Base-by-base conservation (phyloP, 768 basidiomycete species). In the Lactarius trivialis region DNA sequence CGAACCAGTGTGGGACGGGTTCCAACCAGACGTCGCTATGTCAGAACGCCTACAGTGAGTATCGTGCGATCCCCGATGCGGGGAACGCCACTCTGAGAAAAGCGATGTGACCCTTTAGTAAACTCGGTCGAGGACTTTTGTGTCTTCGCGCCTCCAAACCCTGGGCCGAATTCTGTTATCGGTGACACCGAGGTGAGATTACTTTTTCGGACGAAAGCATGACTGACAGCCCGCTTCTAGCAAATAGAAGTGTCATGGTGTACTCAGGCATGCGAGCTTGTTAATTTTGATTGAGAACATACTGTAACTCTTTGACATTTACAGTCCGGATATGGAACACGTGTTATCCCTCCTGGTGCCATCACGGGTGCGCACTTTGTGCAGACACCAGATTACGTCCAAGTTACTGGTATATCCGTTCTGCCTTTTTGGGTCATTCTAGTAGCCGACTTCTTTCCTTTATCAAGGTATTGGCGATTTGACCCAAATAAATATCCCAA, bases 301-400 rank as follows among this genome's bases (percentile, higher is more conserved):
- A n/a, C n/a, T n/a, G n/a, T n/a, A 21, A 15, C 54, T 60, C 39
- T 55, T 45, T 14, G 34, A 39, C 32, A 6, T 39, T 34, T 32
- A 51, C 60, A 86, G 84, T 71, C 74, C 65, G 82, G 81, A 39
- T 79, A 83, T 53, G 88, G 87, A 33, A 80, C 82, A 15, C 84
- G 83, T 54, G 70, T 87, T 67, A 88, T 92, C 65, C 90, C 88
- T 12, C 81, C 84, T 57, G 90, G 86, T 33, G 74, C 85, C n/a
- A 82, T 90, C 68, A 77, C 75, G 1, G 84, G 84, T 55, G 86
- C 82, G 19, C 87, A 86, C 70, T 82, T 89, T 70, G 78, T 89
- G 5, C 77, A 82, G 65, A 89, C 89, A 0, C 84, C 87, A n/a
- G 85, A 86, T 71, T 91, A 84, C 71, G 77, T 89, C 36, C 88